Base-by-base conservation (phyloP, 768 basidiomycete genomes). In the Tricholoma bakamatsutake region DNA sequence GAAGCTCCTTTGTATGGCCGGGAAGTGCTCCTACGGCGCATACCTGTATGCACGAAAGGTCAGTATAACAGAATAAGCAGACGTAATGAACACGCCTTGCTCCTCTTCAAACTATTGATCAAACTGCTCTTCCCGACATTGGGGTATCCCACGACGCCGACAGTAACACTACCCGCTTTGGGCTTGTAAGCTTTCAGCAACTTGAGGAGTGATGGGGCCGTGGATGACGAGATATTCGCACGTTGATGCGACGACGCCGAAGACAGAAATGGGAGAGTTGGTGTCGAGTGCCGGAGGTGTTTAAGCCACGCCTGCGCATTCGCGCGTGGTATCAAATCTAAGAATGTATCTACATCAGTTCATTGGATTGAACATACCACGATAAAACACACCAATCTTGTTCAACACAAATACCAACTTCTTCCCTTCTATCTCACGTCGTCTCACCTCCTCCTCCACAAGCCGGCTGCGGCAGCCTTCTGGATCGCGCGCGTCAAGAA, bases 101-200 rank as follows among this genome's bases (percentile, higher is more conserved):
- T 82, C 35, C 93, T 74, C 70, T 93, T 94, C 51, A 99, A 73
- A 43, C 91, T 88, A 69, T 98, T 98, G 69, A 99, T 94, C 56
- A 98, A 66, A 64, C 86, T 90, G 55, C 92, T 95, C 74, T 98
- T 98, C 12, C 96, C 96, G 46, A 98, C 96, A 69, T 98, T 98
- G 1, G 96, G 96, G 71, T 93, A 96, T 1, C 96, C 96, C 4
- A 98, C 90, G 15, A 98, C 90, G 13, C 93, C 93, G 50, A 96
- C 81, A 0, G 91, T 93, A 50, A 92, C 76, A 59, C 83, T 88
- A 31, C 85, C 82, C 0, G 83, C 75, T 31, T 76, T 83, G 1
- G 85, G 87, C 59, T 85, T 88, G 68, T 88, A 90, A 0, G 87
- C 87, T 65, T 96, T 97, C 40, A 96, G 75, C 2, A 97, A 76